Conservation (phyloP, 164 flowering plant species). For the Tetrastigma voinierianum region DNA sequence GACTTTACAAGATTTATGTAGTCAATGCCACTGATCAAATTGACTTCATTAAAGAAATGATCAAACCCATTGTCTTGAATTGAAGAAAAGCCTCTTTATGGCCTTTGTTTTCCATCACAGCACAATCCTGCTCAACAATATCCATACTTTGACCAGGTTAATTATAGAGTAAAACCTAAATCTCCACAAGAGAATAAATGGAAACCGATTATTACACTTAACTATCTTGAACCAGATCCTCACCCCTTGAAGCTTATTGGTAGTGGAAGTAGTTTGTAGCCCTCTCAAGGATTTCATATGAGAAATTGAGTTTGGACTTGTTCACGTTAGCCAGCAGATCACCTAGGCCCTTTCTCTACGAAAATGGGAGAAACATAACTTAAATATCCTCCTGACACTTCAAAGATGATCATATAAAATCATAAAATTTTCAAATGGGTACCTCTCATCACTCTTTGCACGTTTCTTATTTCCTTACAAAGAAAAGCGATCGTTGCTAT, state of each 20-base stretch:
- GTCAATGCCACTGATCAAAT: slow-evolving; percentile 59
- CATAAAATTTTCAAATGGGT: too few species aligned
- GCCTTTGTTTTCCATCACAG: slow-evolving; percentile 63
- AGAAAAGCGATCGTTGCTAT: slow-evolving; percentile 28
- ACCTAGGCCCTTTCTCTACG: slow-evolving; percentile 63
- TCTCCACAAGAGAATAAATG: too few species aligned
- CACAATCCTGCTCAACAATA: slow-evolving; percentile 42
- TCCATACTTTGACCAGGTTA: slow-evolving; percentile 40
- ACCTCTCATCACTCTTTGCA: too few species aligned
- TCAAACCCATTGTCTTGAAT: too few species aligned
- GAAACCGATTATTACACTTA: too few species aligned
- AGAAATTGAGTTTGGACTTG: slow-evolving; percentile 63
- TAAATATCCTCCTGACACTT: too few species aligned
- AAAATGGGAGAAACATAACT: too few species aligned
- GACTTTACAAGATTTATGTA: slow-evolving; percentile 77
- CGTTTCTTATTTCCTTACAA: slow-evolving; percentile 37
- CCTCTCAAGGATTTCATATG: too few species aligned
- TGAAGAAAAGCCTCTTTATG: slow-evolving; percentile 70
- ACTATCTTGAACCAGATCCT: slow-evolving; percentile 80
- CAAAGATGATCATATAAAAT: too few species aligned
- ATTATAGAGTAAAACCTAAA: too few species aligned
- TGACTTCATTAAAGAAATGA: too few species aligned
- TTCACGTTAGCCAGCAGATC: slow-evolving; percentile 36
- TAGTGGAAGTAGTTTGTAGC: slow-evolving; percentile 47
- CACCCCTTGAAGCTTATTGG: slow-evolving; percentile 76